phyloP scores from a whole-genome alignment of 805 yeast species.

The Monosporozyma siamensis region DNA sequence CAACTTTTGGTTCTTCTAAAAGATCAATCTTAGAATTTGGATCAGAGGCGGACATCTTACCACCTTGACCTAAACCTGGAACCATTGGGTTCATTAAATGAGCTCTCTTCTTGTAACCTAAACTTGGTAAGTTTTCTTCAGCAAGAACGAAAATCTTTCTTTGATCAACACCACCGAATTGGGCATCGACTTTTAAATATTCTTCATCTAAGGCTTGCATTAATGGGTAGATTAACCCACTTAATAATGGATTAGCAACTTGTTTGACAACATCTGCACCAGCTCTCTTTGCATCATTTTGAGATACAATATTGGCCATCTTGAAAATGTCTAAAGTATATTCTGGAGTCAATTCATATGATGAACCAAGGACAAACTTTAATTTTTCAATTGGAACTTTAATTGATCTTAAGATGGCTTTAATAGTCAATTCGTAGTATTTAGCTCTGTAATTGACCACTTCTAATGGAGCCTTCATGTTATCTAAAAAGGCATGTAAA shows the following conservation, averaged over 20 bases:
- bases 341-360: slow-evolving; percentile 71
- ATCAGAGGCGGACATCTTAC: slow-evolving; percentile 98
- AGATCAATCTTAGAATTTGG: slow-evolving; percentile 95
- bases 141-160: slow-evolving; percentile 95
- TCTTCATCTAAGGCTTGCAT: slow-evolving; percentile 99
- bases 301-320: slow-evolving; percentile 75
- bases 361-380: slow-evolving; percentile 75
- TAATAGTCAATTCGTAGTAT: slow-evolving; percentile 77
- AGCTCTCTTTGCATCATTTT: slow-evolving; percentile 95
- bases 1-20: slow-evolving; percentile 77
- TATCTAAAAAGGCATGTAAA: slow-evolving; percentile 91
- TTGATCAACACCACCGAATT: slow-evolving; percentile 98
- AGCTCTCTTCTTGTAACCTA: slow-evolving; percentile 95
- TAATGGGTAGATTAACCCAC: slow-evolving; percentile 92
- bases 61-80: slow-evolving; percentile 94
- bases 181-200: slow-evolving; percentile 78
- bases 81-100: slow-evolving; percentile 99
- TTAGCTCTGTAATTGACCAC: slow-evolving; percentile 81
- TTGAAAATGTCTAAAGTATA: slow-evolving; percentile 87
- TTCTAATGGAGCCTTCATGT: slow-evolving; percentile 96
- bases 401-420: slow-evolving; percentile 75
- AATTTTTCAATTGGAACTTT: slow-evolving; percentile 88
- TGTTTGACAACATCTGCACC: slow-evolving; percentile 99
- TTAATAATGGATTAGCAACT: slow-evolving; percentile 83
- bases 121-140: slow-evolving; percentile 76